A percentile compares a stretch with the other conserved stretches of the same genome.
phyloP scores from a whole-genome alignment of 371 early-diverging fungal genomes.

The Funneliformis caledonium region DNA sequence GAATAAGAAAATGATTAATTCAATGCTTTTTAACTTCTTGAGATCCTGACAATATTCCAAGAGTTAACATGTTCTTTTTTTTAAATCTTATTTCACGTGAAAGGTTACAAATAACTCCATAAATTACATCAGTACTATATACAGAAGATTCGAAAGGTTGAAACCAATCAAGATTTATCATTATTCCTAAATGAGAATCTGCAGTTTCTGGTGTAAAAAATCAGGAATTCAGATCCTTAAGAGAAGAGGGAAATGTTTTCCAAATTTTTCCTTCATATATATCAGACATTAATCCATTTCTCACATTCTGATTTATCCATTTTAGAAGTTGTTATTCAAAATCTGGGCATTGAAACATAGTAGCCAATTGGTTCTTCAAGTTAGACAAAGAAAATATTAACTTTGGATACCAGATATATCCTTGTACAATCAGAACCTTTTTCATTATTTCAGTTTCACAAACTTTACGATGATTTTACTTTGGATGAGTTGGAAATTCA shows the following conservation, averaged over 20 bases:
- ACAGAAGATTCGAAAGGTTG: background rate
- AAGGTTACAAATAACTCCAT: background rate
- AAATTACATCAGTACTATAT: background rate
- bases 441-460: background rate
- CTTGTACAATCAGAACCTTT: background rate
- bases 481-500: background rate
- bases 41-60: background rate
- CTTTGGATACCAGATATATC: background rate
- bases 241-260: background rate
- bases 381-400: background rate
- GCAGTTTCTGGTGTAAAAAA: slow-evolving; percentile 3
- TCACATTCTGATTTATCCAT: background rate
- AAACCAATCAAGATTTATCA: no score
- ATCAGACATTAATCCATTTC: background rate
- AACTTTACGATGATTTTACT: background rate
- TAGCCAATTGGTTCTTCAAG: background rate
- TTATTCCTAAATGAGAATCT: background rate
- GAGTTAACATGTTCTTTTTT: background rate
- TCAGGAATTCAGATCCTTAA: background rate
- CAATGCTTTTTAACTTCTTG: background rate
- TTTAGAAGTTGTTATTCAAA: background rate
- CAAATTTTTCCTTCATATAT: background rate
- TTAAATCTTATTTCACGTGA: background rate
- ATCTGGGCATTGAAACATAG: background rate
- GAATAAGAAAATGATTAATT: background rate